phyloP scores from a whole-genome alignment of 1,284 basidiomycete genomes.

The Ustilago tritici region DNA sequence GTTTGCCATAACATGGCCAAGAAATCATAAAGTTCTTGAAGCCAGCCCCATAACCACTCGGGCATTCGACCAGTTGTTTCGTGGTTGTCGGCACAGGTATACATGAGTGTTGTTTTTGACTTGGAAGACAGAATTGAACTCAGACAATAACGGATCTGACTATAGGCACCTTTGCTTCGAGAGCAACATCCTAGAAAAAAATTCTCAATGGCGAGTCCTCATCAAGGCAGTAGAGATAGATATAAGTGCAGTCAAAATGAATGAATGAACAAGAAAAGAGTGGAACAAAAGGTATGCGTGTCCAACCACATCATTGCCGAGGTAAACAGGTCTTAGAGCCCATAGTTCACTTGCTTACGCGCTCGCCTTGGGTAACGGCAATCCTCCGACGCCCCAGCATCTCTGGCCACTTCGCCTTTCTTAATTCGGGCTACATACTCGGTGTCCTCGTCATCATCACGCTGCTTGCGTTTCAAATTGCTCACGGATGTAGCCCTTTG shows the following conservation, averaged over 20 bases:
- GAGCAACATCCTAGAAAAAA: no score
- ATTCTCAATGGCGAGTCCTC: no score
- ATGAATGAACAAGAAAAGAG: background rate
- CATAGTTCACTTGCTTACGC: background rate
- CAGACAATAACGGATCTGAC: no score
- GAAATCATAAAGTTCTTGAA: constrained; percentile 43
- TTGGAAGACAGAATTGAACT: no score
- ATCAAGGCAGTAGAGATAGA: no score
- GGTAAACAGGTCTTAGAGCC: background rate
- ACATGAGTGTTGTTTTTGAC: no score
- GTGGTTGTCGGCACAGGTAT: background rate
- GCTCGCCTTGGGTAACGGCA: background rate
- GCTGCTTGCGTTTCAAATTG: background rate
- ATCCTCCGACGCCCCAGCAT: background rate
- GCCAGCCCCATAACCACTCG: constrained; percentile 58
- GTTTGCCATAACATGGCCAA: constrained; percentile 38
- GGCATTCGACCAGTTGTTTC: constrained; percentile 42
- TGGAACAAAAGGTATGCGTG: no score
- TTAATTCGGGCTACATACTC: background rate
- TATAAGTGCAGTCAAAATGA: no score
- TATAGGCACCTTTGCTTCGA: no score
- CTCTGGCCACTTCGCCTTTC: background rate
- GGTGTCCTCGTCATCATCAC: background rate
- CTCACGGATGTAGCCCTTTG: constrained; percentile 2
- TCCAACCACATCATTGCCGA: background rate